These are phyloP conservation scores for Diaporthe ilicicola DNA, from an alignment of 2,329 filamentous ascomycete genomes.

Conservation along the genomic window DNA sequence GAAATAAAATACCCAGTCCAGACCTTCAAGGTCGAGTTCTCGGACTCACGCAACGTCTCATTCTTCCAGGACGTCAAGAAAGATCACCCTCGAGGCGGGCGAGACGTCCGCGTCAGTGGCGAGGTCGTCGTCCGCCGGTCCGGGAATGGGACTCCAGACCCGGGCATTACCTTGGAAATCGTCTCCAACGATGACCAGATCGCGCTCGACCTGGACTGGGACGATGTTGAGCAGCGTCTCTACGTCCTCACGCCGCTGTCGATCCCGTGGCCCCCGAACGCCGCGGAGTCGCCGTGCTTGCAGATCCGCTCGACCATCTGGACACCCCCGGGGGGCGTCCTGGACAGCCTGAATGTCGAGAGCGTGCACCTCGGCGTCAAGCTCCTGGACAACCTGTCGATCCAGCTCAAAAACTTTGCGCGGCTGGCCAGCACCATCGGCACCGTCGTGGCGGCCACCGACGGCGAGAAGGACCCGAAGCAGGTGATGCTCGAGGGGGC, in stretches of 20 bases:
- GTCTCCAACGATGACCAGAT: slow-evolving; percentile 55
- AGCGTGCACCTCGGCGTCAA: slow-evolving; percentile 50
- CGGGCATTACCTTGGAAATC: slow-evolving; percentile 53
- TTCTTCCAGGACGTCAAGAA: slow-evolving; percentile 49
- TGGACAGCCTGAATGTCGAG: slow-evolving; percentile 49
- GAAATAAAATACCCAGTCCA: slow-evolving; percentile 41
- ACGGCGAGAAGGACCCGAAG: slow-evolving; percentile 36
- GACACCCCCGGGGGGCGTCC: slow-evolving; percentile 50
- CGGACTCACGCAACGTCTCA: slow-evolving; percentile 44
- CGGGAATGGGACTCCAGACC: slow-evolving; percentile 43
- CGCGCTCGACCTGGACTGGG: slow-evolving; percentile 43
- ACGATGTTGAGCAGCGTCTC: slow-evolving; percentile 48
- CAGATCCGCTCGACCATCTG: slow-evolving; percentile 57
- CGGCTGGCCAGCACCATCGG: slow-evolving; percentile 50
- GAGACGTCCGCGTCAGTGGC: slow-evolving; percentile 51
- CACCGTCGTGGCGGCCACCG: slow-evolving; percentile 47
- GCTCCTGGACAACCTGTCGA: slow-evolving; percentile 50
- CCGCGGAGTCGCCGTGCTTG: slow-evolving; percentile 50
- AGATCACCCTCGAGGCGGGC: slow-evolving; percentile 36
- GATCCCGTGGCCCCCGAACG: slow-evolving; percentile 35
- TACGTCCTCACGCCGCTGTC: slow-evolving; percentile 49
- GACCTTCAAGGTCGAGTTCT: slow-evolving; percentile 47
- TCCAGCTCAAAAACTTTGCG: slow-evolving; percentile 42
- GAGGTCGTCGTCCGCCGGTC: slow-evolving; percentile 54
- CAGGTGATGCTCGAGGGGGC: slow-evolving; percentile 40